Conservation (phyloP, 148 eudicot genomes). For the Polygonum aviculare region DNA sequence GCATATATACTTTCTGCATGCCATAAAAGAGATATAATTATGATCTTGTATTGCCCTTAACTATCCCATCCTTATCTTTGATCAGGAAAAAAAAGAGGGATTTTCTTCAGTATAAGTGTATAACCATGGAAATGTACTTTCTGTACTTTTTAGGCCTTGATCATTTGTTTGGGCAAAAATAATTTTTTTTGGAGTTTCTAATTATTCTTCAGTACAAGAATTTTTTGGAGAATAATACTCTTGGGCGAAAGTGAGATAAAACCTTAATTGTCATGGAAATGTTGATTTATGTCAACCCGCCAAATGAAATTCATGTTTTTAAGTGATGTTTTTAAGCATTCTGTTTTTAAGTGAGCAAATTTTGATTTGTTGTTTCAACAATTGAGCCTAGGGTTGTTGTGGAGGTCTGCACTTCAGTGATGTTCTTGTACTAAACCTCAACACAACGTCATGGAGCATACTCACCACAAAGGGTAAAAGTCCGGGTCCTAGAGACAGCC, state of each 20-base stretch:
- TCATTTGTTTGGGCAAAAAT: too few species aligned
- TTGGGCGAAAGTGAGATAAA: too few species aligned
- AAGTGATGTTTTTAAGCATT: too few species aligned
- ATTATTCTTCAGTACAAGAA: too few species aligned
- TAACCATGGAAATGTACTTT: background rate
- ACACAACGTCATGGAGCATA: constrained; percentile 66
- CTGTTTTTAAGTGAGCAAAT: too few species aligned
- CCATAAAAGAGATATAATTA: background rate
- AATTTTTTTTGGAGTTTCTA: too few species aligned
- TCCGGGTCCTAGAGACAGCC: constrained; percentile 93
- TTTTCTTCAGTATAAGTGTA: too few species aligned
- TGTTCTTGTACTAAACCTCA: constrained; percentile 56
- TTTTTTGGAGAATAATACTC: too few species aligned
- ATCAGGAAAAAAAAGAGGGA: background rate
- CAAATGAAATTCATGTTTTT: too few species aligned
- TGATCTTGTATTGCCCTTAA: background rate
- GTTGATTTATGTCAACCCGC: too few species aligned
- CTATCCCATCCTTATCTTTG: background rate
- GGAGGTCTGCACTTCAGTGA: constrained; percentile 95
- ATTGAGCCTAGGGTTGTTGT: constrained; percentile 64
- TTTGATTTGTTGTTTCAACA: background rate
- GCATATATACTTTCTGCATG: background rate
- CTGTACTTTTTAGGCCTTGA: too few species aligned
- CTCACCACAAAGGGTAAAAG: constrained; percentile 54
- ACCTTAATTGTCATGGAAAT: too few species aligned